These are phyloP conservation scores for Agaricus bisporus DNA, from an alignment of 768 basidiomycete species.

Conservation along the genomic window DNA sequence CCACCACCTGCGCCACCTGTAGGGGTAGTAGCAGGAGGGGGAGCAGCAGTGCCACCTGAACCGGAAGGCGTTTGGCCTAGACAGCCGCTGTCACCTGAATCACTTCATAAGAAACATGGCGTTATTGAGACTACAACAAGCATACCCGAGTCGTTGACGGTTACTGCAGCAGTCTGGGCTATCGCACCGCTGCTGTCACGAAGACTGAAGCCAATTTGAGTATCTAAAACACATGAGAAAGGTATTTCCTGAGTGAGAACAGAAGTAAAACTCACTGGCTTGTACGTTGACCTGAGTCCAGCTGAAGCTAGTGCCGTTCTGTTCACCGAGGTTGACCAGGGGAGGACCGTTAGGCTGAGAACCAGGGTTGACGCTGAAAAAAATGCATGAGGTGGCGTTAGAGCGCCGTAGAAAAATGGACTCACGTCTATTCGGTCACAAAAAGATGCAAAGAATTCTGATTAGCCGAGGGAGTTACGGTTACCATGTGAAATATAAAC, in stretches of 20 bases:
- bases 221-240: conserved; percentile 27
- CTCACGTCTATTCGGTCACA: conserved; percentile 9
- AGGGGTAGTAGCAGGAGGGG: conserved; percentile 12
- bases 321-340: conserved; percentile 39
- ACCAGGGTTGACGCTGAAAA: conserved; percentile 44
- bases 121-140: conserved; percentile 1
- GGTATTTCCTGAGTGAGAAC: neutral
- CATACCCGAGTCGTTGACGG: conserved; percentile 44
- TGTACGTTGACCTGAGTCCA: conserved; percentile 48
- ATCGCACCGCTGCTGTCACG: conserved; percentile 51
- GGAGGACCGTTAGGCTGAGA: conserved; percentile 34
- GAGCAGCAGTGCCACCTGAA: conserved; percentile 13
- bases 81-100: conserved; percentile 30
- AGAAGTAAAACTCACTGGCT: conserved; percentile 28
- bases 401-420: neutral
- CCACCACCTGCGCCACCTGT: conserved; percentile 12
- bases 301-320: conserved; percentile 33
- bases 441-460: neutral
- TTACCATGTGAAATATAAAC: conserved; percentile 19
- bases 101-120: neutral
- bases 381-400: neutral
- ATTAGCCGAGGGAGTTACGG: conserved; percentile 2
- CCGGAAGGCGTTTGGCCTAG: conserved; percentile 19
- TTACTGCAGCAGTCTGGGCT: conserved; percentile 48
- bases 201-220: conserved; percentile 48